phyloP scores from a whole-genome alignment of 164 flowering plant species.

The Dillenia suffruticosa region DNA sequence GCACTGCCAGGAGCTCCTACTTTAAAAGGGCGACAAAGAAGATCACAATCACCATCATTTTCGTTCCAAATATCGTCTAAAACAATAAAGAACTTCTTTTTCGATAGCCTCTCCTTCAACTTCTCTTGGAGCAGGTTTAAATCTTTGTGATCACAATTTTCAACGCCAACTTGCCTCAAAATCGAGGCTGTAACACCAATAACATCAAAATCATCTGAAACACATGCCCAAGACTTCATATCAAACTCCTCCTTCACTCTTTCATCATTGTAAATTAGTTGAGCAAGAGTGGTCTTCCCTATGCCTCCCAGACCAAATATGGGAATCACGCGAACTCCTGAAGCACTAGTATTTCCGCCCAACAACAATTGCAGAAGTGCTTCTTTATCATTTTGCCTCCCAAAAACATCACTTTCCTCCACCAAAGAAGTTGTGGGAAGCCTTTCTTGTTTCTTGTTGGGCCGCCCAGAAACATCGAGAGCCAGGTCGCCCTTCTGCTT shows the following conservation, averaged over 20 bases:
- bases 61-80: constrained; percentile 23
- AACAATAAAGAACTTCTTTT: constrained; percentile 25
- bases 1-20: too few relatives aligned
- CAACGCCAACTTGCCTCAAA: neutral
- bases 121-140: constrained; percentile 9
- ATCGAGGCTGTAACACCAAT: constrained; percentile 10
- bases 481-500: too few relatives aligned
- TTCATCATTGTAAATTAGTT: constrained; percentile 17
- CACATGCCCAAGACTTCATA: constrained; percentile 21
- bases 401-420: neutral
- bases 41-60: too few relatives aligned
- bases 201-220: constrained; percentile 19
- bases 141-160: neutral
- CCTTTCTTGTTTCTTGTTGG: neutral
- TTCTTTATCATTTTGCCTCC: neutral
- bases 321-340: constrained; percentile 6
- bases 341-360: neutral
- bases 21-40: too few relatives aligned
- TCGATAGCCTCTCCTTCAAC: constrained; percentile 4
- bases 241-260: constrained; percentile 11
- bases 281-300: constrained; percentile 33
- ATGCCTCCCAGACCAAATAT: constrained; percentile 31
- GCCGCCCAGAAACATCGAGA: too few relatives aligned
- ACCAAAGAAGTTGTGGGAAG: neutral
- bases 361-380: constrained; percentile 7